Conservation (phyloP, 106 monocot genomes). For the Ottelia alismoides region DNA sequence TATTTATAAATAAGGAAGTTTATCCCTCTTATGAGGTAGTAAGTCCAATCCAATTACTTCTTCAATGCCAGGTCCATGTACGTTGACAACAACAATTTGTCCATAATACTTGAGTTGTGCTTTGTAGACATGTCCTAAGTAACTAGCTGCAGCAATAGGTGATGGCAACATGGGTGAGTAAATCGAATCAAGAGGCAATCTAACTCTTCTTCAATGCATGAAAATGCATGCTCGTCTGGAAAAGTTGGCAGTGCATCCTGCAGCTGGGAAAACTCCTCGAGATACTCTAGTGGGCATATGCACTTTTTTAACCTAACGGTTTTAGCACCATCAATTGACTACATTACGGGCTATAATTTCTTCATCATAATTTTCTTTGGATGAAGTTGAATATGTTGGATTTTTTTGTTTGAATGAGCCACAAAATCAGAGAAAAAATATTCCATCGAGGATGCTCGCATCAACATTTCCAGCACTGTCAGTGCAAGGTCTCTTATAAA, state of each 20-base stretch:
- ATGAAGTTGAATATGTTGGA: no score
- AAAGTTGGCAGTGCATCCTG: constrained; percentile 95
- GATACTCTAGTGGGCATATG: no score
- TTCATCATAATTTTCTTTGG: no score
- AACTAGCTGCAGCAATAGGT: constrained; percentile 95
- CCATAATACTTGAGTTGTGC: constrained; percentile 71
- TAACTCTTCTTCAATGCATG: constrained; percentile 88
- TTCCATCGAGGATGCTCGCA: no score
- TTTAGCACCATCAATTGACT: no score
- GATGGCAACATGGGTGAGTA: constrained; percentile 76
- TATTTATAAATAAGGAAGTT: constrained; percentile 86
- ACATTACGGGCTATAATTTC: no score
- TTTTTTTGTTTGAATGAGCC: no score
- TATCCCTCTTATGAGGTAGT: constrained; percentile 74
- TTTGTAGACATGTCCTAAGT: constrained; percentile 99
- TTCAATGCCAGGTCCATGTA: constrained; percentile 86
- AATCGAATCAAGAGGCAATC: constrained; percentile 72
- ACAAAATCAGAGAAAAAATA: no score
- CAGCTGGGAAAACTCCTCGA: no score
- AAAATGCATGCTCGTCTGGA: constrained; percentile 74
- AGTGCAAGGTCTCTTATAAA: no score
- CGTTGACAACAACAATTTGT: constrained; percentile 80
- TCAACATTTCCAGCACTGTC: no score
- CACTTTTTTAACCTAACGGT: no score
- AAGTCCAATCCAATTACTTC: constrained; percentile 86